Percentiles rank a stretch among this genome's conserved stretches.
Conservation (phyloP, 1,284 basidiomycete species). For the Anthracocystis walkeri region DNA sequence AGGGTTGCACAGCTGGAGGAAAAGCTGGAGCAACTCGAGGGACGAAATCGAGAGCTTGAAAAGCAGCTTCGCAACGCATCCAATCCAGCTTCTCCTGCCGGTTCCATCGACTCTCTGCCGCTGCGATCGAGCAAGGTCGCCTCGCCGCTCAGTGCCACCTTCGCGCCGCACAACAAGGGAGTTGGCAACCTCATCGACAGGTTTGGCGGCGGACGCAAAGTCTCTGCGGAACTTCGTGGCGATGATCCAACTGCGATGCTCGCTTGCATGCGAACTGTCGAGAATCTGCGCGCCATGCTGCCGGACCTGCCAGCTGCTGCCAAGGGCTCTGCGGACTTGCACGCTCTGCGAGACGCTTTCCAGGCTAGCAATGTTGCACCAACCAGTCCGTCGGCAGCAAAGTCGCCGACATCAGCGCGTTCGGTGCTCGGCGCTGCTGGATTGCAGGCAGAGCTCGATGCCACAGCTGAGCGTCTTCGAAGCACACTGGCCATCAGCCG, state of each 20-base stretch:
- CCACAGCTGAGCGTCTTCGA: conserved; percentile 20
- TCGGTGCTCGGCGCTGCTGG: conserved; percentile 14
- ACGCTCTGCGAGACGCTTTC: conserved; percentile 39
- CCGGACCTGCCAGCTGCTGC: conserved; percentile 33
- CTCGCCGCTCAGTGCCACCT: conserved; percentile 15
- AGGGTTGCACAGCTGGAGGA: conserved; percentile 23
- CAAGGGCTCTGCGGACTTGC: conserved; percentile 28
- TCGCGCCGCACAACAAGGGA: conserved; percentile 31
- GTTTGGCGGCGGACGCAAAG: conserved; percentile 41
- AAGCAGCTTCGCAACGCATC: conserved; percentile 20
- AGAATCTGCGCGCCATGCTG: conserved; percentile 36
- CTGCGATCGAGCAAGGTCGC: conserved; percentile 13
- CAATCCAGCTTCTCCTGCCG: conserved; percentile 20
- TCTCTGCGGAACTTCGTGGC: conserved; percentile 19
- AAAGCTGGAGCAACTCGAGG: conserved; percentile 23
- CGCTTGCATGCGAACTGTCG: conserved; percentile 24
- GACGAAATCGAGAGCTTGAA: conserved; percentile 26
- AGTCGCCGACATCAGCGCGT: conserved; percentile 17
- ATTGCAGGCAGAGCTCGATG: conserved; percentile 35
- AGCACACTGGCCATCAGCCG: conserved; percentile 39
- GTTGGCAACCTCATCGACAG: conserved; percentile 42
- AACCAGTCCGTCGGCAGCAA: conserved; percentile 7
- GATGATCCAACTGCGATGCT: conserved; percentile 32
- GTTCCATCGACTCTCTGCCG: conserved; percentile 17
- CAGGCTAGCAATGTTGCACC: conserved; percentile 8